Evolutionary conservation across 805 yeast species (phyloP), one percentile per base, ranked within the genome.

Genomic region (Scheffersomyces amazonensis): DNA sequence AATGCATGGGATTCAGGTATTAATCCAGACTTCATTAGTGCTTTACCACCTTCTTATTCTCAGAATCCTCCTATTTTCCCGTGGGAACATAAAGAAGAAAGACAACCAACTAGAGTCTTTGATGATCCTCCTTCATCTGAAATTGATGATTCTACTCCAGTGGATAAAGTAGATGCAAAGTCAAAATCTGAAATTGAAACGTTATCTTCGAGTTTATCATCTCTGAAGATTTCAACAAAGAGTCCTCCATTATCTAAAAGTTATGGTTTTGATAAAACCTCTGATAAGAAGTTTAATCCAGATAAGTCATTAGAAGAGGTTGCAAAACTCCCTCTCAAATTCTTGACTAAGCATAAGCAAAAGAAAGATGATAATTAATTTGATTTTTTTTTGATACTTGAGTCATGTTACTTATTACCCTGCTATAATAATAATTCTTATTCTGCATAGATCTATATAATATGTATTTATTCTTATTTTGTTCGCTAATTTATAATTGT

Each of bases 11-110:
- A 57, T 32, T 31, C 31, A 7, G 43, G 37, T 16, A 27, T 29
- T 10, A 34, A 31, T n/a, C 40, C 15, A 12, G 15, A 28, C 7
- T 24, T 17, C 16, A 16, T 11, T 6, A 30, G 21, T 16, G 19
- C 13, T 16, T 18, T 25, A 29, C 30, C 27, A 20, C 31, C 39
- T 11, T 20, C 21, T 8, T 12, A 15, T 39, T 18, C 31, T 16
- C 12, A 15, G 5, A 42, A 35, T 30, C 23, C 50, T 9, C 41
- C 48, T 20, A 38, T 60, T 2, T 60, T 60, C 45, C 66, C 66
- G 0, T 60, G 66, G 66, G 66, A 60, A 42, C 41, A 48, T 10
- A 42, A 61, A 18, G 49, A 44, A 9, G 50, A 46, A 4, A 41
- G 42, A 12, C 46, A 39, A 15, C 53, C 66, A 13, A 53, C 62